Evolutionary conservation across 306 rosid genomes (phyloP).

Genomic region (Castanea crenata): DNA sequence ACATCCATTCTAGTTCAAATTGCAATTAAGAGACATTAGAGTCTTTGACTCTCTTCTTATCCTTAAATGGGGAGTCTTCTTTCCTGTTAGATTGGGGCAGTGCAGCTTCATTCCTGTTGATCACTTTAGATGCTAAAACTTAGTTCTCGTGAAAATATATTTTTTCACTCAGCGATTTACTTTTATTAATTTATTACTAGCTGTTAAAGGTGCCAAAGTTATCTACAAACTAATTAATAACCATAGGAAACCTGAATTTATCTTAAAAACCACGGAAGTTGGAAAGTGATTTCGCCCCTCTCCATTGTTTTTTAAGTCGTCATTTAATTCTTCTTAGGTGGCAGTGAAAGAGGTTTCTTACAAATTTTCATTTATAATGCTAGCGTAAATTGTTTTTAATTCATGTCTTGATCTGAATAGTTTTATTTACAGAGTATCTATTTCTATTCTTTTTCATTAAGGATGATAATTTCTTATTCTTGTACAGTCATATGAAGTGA

Average conservation of each 20-base stretch:
- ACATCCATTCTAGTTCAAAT: not conserved
- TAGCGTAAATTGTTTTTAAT: not conserved
- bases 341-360: not conserved
- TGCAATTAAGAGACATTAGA: not conserved
- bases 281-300: not conserved
- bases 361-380: not conserved
- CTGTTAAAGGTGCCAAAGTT: not conserved
- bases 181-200: not conserved
- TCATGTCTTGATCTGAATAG: not conserved
- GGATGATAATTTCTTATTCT: slow-evolving; percentile 16
- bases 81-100: not conserved
- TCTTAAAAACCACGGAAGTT: not conserved
- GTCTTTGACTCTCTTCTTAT: not conserved
- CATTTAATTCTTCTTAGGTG: not conserved
- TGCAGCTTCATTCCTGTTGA: not conserved
- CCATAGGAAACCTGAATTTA: not conserved
- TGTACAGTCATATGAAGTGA: slow-evolving; percentile 65
- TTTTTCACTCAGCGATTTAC: not conserved
- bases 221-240: not conserved
- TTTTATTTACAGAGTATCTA: slow-evolving; percentile 6
- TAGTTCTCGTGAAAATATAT: not conserved
- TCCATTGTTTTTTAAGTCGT: not conserved
- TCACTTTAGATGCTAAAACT: not conserved
- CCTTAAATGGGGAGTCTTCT: not conserved
- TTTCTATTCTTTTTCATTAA: not conserved